Evolutionary conservation across 2,329 filamentous ascomycete genomes (phyloP).

Genomic region (Venturia carpophila): DNA sequence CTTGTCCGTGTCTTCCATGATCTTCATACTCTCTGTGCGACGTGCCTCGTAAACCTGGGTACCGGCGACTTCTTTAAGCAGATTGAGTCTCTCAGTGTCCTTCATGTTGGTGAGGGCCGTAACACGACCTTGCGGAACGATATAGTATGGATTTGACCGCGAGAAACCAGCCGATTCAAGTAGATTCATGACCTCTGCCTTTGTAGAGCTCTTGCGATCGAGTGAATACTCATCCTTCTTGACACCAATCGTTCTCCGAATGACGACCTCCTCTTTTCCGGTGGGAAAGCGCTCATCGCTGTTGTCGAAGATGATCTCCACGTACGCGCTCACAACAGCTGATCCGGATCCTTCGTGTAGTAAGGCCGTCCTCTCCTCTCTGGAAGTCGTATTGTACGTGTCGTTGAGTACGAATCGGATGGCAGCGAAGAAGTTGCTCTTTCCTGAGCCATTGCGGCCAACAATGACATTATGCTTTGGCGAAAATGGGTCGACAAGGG

Average conservation of each 20-base stretch:
- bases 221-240: slow-evolving; percentile 99
- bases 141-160: slow-evolving; percentile 96
- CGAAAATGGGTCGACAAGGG: slow-evolving; percentile 95
- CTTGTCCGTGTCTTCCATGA: slow-evolving; percentile 93
- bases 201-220: slow-evolving; percentile 92
- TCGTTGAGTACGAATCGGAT: slow-evolving; percentile 98
- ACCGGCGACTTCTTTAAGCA: slow-evolving; percentile 96
- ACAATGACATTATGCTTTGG: slow-evolving; percentile 97
- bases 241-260: slow-evolving; percentile 88
- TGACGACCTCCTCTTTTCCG: slow-evolving; percentile 78
- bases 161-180: slow-evolving; percentile 95
- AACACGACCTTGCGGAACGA: slow-evolving; percentile 93
- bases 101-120: slow-evolving; percentile 98
- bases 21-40: slow-evolving; percentile 84
- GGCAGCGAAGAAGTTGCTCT: slow-evolving; percentile 99
- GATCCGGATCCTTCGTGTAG: slow-evolving; percentile 92
- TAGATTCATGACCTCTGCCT: slow-evolving; percentile 88
- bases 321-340: slow-evolving; percentile 98
- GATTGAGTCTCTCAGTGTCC: slow-evolving; percentile 77
- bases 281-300: slow-evolving; percentile 92
- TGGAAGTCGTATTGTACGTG: slow-evolving; percentile 90
- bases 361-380: slow-evolving; percentile 89
- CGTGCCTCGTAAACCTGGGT: slow-evolving; percentile 95
- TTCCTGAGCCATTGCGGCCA: slow-evolving; percentile 96
- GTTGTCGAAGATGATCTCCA: slow-evolving; percentile 98